Base-by-base conservation (phyloP, 805 yeast genomes). In the Teunomyces kruisii region DNA sequence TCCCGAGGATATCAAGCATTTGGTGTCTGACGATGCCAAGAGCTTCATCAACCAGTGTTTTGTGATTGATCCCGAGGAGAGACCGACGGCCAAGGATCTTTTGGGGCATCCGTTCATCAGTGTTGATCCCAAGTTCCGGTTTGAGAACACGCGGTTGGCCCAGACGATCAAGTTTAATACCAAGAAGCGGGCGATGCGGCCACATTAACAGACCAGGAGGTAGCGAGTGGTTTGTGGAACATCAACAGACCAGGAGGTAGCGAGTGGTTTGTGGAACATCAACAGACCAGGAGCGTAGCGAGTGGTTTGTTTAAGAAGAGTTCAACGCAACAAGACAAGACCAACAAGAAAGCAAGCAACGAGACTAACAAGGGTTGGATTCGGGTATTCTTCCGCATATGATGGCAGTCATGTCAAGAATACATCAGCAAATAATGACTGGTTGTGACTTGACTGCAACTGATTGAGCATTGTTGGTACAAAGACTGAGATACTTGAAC, bases 1-100 rank as follows among this genome's bases (percentile, higher is more conserved):
- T 40, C 96, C 97, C 0, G 91, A 86, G n/a, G 96, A 90, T 46
- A 84, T 92, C 0, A 61, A 74, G 40, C 82, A 82, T 5, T 65
- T 71, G 49, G 83, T 92, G 40, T 80, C 90, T 1, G 61, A 59
- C 3, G 78, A 68, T 6, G 97, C 96, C 0, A 77, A 79, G 45
- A 75, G 78, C 26, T 94, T 94, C 55, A 66, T 94, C 47, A 83
- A 84, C 52, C 62, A 71, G 44, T 92, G 99, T 59, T 92, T 92
- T 52, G 70, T 67, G 1, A 70, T 72, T 28, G 86, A 92, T 56
- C 91, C 99, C 0, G 84, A 81, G n/a, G 65, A 74, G 53, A 74
- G 99, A 55, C 99, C 98, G 0, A 92, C 97, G 0, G 97, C 97
- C 0, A 74, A 71, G 38, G 74, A 77, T 38, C 65, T 91, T 14